Conservation (phyloP, 1,284 basidiomycete species). For the Phellopilus nigrolimitatus region DNA sequence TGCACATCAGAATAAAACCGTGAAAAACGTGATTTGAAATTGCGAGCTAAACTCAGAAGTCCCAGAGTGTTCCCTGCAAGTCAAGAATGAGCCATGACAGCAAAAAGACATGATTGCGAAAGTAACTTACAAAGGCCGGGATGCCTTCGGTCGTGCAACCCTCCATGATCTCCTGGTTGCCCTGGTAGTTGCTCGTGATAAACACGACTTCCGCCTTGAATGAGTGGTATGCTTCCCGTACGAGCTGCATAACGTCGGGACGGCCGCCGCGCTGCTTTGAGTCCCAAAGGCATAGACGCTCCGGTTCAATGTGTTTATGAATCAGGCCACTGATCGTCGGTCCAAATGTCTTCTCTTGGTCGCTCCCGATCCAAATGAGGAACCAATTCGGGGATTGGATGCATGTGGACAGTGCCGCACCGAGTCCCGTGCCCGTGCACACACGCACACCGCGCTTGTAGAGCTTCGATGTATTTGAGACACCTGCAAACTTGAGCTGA, state of each 20-base stretch:
- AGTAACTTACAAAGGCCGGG: slow-evolving; percentile 48
- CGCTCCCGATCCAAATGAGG: slow-evolving; percentile 53
- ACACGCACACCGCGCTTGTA: slow-evolving; percentile 42
- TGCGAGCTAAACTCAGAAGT: slow-evolving; percentile 31
- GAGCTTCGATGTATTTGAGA: slow-evolving; percentile 40
- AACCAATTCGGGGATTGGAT: slow-evolving; percentile 60
- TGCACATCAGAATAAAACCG: background rate
- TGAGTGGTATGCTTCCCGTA: slow-evolving; percentile 34
- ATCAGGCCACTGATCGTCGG: slow-evolving; percentile 43
- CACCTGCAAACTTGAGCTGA: slow-evolving; percentile 51
- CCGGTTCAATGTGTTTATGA: slow-evolving; percentile 47
- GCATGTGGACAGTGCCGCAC: slow-evolving; percentile 41
- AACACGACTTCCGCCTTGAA: slow-evolving; percentile 56
- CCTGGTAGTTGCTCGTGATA: slow-evolving; percentile 59
- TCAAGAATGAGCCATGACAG: background rate
- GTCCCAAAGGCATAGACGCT: slow-evolving; percentile 58
- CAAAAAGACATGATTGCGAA: slow-evolving; percentile 1
- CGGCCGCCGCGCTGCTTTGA: slow-evolving; percentile 48
- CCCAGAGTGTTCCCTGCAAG: slow-evolving; percentile 39
- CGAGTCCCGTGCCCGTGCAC: slow-evolving; percentile 42
- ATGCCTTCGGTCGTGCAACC: slow-evolving; percentile 59
- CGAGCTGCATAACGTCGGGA: slow-evolving; percentile 39
- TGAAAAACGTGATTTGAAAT: background rate
- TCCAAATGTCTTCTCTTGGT: slow-evolving; percentile 42
- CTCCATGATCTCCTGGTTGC: slow-evolving; percentile 65